Conservation (phyloP, 2,329 filamentous ascomycete species). For the Alternaria consortialis region DNA sequence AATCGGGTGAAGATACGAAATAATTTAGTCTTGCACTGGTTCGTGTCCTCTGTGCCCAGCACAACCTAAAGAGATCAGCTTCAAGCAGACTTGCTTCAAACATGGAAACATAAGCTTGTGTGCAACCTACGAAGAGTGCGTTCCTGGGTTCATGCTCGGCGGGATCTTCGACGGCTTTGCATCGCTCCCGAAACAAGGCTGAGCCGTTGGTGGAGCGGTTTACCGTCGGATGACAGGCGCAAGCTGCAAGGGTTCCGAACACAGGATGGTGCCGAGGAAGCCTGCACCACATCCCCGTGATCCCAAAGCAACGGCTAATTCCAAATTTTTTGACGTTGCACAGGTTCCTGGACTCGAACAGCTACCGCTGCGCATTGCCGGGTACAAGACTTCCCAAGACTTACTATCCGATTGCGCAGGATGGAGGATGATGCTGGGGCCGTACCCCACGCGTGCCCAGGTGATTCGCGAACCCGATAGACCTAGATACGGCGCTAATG, state of each 20-base stretch:
- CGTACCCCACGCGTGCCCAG: slow-evolving; percentile 19
- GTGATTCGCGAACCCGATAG: slow-evolving; percentile 15
- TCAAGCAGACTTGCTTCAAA: not conserved
- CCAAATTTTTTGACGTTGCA: not conserved
- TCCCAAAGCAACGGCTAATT: not conserved
- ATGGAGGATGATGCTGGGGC: slow-evolving; percentile 1
- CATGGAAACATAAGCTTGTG: not conserved
- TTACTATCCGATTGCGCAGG: not conserved
- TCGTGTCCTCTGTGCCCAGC: not conserved
- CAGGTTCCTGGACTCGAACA: slow-evolving; percentile 13
- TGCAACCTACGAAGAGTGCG: not conserved
- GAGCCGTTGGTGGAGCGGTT: slow-evolving; percentile 18
- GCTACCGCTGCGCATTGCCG: not conserved
- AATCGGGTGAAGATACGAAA: not conserved
- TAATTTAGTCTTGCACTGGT: not conserved
- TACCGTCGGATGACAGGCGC: slow-evolving; percentile 9
- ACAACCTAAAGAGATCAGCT: not conserved
- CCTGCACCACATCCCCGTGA: slow-evolving; percentile 10
- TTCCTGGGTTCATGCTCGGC: not conserved
- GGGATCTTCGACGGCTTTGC: not conserved
- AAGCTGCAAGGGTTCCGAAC: slow-evolving; percentile 4
- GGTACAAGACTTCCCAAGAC: not conserved
- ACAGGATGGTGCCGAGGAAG: slow-evolving; percentile 6
- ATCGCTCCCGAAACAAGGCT: slow-evolving; percentile 18
- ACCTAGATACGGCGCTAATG: slow-evolving; percentile 16